phyloP scores from a whole-genome alignment of 257 asterid genomes.

The Nicotiana sylvestris region DNA sequence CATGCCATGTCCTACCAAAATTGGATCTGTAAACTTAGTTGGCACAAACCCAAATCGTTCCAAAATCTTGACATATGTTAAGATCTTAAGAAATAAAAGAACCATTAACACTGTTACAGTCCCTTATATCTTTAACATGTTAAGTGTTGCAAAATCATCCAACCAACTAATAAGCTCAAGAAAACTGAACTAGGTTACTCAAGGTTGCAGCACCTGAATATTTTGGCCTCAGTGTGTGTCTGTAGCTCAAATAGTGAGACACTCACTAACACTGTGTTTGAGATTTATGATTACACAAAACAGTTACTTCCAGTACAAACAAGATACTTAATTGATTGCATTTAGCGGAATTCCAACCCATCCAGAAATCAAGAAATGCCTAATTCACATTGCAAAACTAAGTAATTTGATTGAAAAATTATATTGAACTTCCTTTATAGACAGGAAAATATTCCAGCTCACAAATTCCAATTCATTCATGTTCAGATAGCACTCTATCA shows the following conservation, averaged over 20 bases:
- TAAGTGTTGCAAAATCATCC: not conserved
- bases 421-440: not conserved
- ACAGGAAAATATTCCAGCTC: not conserved
- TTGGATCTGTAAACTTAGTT: too few species aligned
- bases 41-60: not conserved
- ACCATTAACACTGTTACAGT: not conserved
- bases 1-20: too few species aligned
- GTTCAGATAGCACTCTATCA: not conserved
- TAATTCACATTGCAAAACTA: not conserved
- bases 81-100: not conserved
- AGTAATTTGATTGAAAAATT: not conserved
- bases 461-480: not conserved
- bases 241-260: not conserved
- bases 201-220: not conserved
- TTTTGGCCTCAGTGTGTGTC: not conserved
- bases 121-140: not conserved
- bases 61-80: not conserved
- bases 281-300: not conserved
- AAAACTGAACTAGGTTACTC: not conserved
- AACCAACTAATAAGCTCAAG: not conserved
- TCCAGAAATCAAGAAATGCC: not conserved
- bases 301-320: not conserved
- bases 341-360: not conserved
- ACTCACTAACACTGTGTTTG: not conserved
- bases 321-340: not conserved